Evolutionary conservation across 2,329 filamentous ascomycete genomes (phyloP), one percentile per base, ranked within the genome.

Genomic region (Colletotrichum australisinense): DNA sequence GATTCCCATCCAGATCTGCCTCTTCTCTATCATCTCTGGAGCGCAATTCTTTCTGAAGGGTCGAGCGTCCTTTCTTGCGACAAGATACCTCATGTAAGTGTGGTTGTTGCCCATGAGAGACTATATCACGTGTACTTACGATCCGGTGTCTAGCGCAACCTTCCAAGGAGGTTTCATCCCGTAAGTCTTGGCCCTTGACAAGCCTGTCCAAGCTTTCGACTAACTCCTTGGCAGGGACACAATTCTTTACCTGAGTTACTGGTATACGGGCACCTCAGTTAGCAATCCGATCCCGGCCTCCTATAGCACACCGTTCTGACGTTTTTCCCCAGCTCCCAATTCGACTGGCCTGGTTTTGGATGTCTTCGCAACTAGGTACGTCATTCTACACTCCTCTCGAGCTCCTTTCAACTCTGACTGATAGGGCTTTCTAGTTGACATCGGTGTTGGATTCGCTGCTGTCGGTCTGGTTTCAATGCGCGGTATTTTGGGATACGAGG

Each of bases 261-360:
- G 91, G 82, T 94, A 94, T 81, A 94, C 89, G 12, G 88, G 90
- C 2, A 87, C 56, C 75, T 86, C 72, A 88, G 80, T 82, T 49
- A 74, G 79, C 65, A 1, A 9, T 16, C 24, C 12, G 1, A 4
- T 4, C 16, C 9, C 1, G 24, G 5, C 3, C 4, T 1, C 1
- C 22, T 5, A 5, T 4, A 11, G 2, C 6, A 16, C 22, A 55
- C 42, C 1, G 5, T 30, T 12, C 9, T 63, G 16, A 46, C 73
- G 78, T 7, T 78, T 62, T 30, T 64, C 24, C 3, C 2, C 22
- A 93, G 80, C 85, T 94, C 1, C 91, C 92, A 0, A 86, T 89
- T 49, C 87, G 93, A 0, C 83, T 94, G 28, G 89, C 89, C 65
- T 93, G 88, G 82, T 94, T 93, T 81, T 94, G 92, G 93, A 88